These are phyloP conservation scores for Leptographium galeiforme DNA, from an alignment of 2,329 filamentous ascomycete genomes.

Conservation along the genomic window DNA sequence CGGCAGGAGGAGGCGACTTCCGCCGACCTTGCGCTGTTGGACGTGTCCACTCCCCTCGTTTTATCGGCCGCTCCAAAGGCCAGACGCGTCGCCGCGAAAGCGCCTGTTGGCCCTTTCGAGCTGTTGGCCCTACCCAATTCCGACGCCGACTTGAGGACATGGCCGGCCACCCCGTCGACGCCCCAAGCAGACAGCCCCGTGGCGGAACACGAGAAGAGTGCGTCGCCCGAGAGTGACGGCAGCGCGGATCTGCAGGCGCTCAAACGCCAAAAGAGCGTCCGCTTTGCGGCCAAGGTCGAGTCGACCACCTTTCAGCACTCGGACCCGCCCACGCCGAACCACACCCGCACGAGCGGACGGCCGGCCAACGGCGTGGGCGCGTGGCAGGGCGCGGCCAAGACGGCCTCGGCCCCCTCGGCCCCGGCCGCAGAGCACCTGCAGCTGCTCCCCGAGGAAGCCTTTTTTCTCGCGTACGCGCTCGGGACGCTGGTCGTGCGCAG, in stretches of 20 bases:
- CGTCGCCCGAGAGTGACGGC: too few relatives aligned
- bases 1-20: slow-evolving; percentile 24
- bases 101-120: too few relatives aligned
- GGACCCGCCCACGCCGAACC: slow-evolving; percentile 35
- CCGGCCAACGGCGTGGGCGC: background rate
- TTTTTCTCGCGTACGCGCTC: slow-evolving; percentile 75
- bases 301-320: slow-evolving; percentile 44
- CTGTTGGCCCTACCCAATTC: background rate
- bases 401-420: slow-evolving; percentile 11
- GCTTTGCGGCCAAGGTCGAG: slow-evolving; percentile 55
- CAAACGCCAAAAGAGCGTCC: slow-evolving; percentile 49
- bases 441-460: slow-evolving; percentile 76
- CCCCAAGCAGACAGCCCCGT: background rate
- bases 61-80: background rate
- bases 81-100: background rate
- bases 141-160: background rate
- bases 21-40: background rate
- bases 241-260: too few relatives aligned
- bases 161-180: background rate
- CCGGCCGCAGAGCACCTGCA: slow-evolving; percentile 72
- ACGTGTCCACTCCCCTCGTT: too few relatives aligned
- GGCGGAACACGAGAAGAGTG: too few relatives aligned
- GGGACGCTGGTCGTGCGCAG: slow-evolving; percentile 56
- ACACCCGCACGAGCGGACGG: background rate
- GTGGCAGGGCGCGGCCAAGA: background rate